Base-by-base conservation (phyloP, 106 monocot species). In the Hemerocallis citrina region DNA sequence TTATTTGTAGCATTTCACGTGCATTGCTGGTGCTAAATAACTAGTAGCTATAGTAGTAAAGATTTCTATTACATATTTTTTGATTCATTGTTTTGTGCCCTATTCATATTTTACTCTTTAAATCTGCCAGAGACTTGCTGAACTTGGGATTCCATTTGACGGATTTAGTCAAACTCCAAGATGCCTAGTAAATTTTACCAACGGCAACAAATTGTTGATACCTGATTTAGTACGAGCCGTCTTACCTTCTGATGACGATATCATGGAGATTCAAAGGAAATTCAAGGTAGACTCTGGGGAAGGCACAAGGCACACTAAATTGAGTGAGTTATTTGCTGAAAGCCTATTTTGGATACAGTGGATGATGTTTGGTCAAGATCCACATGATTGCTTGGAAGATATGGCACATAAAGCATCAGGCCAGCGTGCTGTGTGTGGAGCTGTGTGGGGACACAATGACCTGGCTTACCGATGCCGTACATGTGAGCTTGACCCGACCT, bases 381-480 rank as follows among this genome's bases (percentile, higher is more conserved):
- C 93, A 17, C 33, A 72, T 36, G 20, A 44, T 54, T 42, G 25
- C 34, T 56, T 93, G 35, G 59, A 68, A 33, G 47, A 45, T 10
- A 65, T 93, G 63, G 63, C 76, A 17, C 68, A 67, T 27, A 72
- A 54, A 12, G 36, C 65, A 9, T 67, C 49, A 48, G 93, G 85
- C 3, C 78, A 69, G 50, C 84, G 93, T 30, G 75, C 79, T 52
- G 85, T 93, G 0, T 93, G 93, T 65, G 88, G 88, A 39, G 66
- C 82, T 50, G 82, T 93, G 23, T 93, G 88, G 93, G 88, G 88
- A 38, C 46, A 39, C 0, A 74, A 82, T 34, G 93, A 93, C 38
- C 66, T 93, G 31, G 93, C 93, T 31, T 93, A 93, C 56, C 88
- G 74, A 3, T 93, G 93, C 77, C 69, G 77, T 13, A 93, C 93